Evolutionary conservation across 352 stramenopile genomes (phyloP).

Genomic region (Phytophthora hibernalis): DNA sequence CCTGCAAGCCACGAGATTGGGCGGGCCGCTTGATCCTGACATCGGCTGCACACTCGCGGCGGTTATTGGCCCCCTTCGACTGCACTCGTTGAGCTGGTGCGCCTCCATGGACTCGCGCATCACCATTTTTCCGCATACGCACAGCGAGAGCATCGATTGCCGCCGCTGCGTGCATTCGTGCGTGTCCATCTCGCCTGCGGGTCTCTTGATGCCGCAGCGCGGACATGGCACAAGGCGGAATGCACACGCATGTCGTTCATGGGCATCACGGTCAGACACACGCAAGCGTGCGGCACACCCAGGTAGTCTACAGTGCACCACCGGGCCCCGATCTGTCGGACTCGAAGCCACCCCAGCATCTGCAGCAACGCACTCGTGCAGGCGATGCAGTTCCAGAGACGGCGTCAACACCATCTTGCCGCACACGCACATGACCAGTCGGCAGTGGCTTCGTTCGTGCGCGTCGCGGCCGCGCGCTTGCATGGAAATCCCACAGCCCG

Average conservation of each 20-base stretch:
- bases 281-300: slow-evolving; percentile 22
- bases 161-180: slow-evolving; percentile 50
- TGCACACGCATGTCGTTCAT: slow-evolving; percentile 37
- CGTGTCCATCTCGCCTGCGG: slow-evolving; percentile 43
- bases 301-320: slow-evolving; percentile 21
- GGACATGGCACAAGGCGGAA: slow-evolving; percentile 62
- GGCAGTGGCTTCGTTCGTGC: slow-evolving; percentile 75
- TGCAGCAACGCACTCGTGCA: slow-evolving; percentile 56
- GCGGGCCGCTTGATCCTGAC: background rate
- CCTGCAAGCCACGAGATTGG: slow-evolving; percentile 43
- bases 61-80: slow-evolving; percentile 26
- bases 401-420: slow-evolving; percentile 71
- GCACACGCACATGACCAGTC: slow-evolving; percentile 67
- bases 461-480: slow-evolving; percentile 59
- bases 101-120: slow-evolving; percentile 55
- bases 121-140: slow-evolving; percentile 70
- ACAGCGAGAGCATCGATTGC: slow-evolving; percentile 53
- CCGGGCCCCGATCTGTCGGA: slow-evolving; percentile 11
- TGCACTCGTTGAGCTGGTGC: slow-evolving; percentile 61
- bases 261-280: slow-evolving; percentile 11
- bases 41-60: background rate
- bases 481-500: slow-evolving; percentile 57
- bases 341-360: background rate
- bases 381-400: slow-evolving; percentile 60
- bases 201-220: slow-evolving; percentile 48